A percentile compares a stretch with the other conserved stretches of the same genome.
phyloP scores from a whole-genome alignment of 495 filamentous ascomycete genomes.

The Podospora comata region DNA sequence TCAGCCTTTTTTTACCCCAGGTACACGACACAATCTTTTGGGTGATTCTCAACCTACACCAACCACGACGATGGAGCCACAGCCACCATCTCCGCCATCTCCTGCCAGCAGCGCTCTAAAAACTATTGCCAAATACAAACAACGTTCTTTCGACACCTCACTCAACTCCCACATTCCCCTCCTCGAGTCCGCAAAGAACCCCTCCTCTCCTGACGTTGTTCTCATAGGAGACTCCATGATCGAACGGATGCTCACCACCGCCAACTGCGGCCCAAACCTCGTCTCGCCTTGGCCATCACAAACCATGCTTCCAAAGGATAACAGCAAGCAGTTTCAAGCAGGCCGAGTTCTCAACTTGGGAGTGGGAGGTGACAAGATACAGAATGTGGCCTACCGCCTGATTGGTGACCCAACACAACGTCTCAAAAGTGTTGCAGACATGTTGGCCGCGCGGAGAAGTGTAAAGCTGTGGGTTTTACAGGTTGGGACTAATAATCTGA shows the following conservation, averaged over 20 bases:
- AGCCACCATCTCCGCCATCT: neutral
- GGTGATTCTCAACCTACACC: too few species aligned
- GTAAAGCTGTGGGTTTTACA: slow-evolving; percentile 36
- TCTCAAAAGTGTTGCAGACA: slow-evolving; percentile 22
- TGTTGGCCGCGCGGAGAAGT: slow-evolving; percentile 10
- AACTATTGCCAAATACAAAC: slow-evolving; percentile 22
- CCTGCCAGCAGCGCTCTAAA: neutral
- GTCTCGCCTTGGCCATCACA: slow-evolving; percentile 22
- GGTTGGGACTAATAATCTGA: slow-evolving; percentile 34
- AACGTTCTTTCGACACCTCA: slow-evolving; percentile 25
- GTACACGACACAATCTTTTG: too few species aligned
- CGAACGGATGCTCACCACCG: slow-evolving; percentile 33
- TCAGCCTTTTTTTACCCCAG: too few species aligned
- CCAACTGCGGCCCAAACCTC: slow-evolving; percentile 16
- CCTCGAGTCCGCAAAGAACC: slow-evolving; percentile 14
- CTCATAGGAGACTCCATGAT: slow-evolving; percentile 35
- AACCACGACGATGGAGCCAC: neutral
- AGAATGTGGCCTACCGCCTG: slow-evolving; percentile 38
- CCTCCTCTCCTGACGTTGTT: slow-evolving; percentile 16
- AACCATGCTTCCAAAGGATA: slow-evolving; percentile 11
- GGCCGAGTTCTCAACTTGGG: slow-evolving; percentile 26
- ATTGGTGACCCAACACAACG: slow-evolving; percentile 16
- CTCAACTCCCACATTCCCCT: slow-evolving; percentile 18
- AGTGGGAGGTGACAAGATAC: slow-evolving; percentile 32
- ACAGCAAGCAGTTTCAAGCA: neutral